These are phyloP conservation scores for Saturnispora sanitii DNA, from an alignment of 805 yeast genomes.

Conservation along the genomic window DNA sequence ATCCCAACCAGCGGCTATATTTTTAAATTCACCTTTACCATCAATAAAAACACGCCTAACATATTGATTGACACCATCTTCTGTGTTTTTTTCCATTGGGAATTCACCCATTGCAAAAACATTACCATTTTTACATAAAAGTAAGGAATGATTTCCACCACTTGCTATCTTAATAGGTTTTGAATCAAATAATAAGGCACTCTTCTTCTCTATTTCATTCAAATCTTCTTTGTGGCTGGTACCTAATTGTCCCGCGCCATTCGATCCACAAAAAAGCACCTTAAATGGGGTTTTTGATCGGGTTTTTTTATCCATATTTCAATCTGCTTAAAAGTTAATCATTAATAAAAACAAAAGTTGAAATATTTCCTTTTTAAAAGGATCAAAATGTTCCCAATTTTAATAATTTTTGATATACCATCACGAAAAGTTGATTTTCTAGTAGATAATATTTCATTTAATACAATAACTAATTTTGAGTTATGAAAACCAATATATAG, in stretches of 20 bases:
- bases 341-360: background rate
- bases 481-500: too few species aligned
- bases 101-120: constrained; percentile 45
- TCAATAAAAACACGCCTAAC: background rate
- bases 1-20: constrained; percentile 74
- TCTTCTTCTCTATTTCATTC: constrained; percentile 18
- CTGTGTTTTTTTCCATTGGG: constrained; percentile 1
- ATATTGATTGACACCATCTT: background rate
- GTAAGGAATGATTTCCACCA: constrained; percentile 83
- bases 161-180: constrained; percentile 36
- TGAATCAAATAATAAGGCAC: background rate
- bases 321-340: background rate
- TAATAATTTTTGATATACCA: too few species aligned
- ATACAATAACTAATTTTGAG: too few species aligned
- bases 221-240: constrained; percentile 43
- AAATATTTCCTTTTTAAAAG: too few species aligned
- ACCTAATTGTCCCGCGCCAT: constrained; percentile 74
- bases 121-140: constrained; percentile 44
- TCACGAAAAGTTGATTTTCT: too few species aligned
- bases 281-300: constrained; percentile 11
- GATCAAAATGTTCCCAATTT: too few species aligned
- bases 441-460: too few species aligned
- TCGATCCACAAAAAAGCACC: constrained; percentile 67
- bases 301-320: background rate
- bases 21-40: constrained; percentile 28